A percentile compares a stretch with the other conserved stretches of the same genome.
These are phyloP conservation scores for Themeda triandra DNA, from an alignment of 176 grass and related monocot genomes.

Conservation along the genomic window DNA sequence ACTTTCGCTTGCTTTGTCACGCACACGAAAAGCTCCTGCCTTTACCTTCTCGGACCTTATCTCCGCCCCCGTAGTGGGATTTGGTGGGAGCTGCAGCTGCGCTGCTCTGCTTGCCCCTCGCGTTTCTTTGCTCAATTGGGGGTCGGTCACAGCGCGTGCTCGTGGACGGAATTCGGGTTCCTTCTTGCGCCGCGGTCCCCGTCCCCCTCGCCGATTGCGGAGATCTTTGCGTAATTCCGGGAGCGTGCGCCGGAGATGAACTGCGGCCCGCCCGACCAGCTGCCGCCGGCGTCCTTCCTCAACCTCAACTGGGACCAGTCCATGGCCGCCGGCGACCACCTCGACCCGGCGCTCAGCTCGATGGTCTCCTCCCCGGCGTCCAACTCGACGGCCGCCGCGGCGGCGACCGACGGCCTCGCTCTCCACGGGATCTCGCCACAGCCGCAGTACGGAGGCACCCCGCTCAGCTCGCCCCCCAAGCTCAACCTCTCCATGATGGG, in stretches of 20 bases:
- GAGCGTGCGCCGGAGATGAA: constrained; percentile 59
- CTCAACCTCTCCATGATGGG: constrained; percentile 72
- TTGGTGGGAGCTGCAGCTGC: constrained; percentile 48
- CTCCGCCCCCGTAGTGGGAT: constrained; percentile 50
- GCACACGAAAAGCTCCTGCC: constrained; percentile 66
- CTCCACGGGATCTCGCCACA: constrained; percentile 66
- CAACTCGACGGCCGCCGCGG: constrained; percentile 36
- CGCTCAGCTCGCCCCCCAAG: constrained; percentile 70
- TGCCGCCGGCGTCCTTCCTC: constrained; percentile 59
- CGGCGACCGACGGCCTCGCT: constrained; percentile 29
- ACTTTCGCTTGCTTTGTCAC: constrained; percentile 59
- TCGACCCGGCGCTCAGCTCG: constrained; percentile 54
- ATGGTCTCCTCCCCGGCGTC: constrained; percentile 67
- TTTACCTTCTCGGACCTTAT: constrained; percentile 46
- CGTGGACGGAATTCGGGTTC: constrained; percentile 7
- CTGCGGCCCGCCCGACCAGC: constrained; percentile 57
- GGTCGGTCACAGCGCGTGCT: not conserved
- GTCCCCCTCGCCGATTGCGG: constrained; percentile 34
- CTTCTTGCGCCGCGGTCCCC: not conserved
- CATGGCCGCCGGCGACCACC: constrained; percentile 51
- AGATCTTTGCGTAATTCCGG: constrained; percentile 39
- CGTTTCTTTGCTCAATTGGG: constrained; percentile 41
- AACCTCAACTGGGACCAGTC: constrained; percentile 94
- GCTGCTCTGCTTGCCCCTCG: constrained; percentile 29
- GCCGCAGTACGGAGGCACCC: constrained; percentile 48